These are phyloP conservation scores for Mucor sp. DNA, from an alignment of 371 early-diverging fungal genomes.

Conservation along the genomic window DNA sequence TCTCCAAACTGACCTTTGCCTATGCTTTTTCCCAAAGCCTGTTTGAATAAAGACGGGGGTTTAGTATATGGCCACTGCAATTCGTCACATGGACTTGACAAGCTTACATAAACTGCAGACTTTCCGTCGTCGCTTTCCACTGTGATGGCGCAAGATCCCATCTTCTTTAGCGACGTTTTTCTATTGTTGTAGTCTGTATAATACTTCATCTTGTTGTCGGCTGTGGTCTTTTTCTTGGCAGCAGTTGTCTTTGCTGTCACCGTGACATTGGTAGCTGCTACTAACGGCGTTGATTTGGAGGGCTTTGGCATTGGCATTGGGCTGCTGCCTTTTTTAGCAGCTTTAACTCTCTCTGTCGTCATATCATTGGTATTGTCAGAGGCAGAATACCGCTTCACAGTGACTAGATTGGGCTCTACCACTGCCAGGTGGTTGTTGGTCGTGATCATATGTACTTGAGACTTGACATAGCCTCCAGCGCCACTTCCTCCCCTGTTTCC, in stretches of 20 bases:
- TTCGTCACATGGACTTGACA: background rate
- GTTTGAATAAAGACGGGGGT: background rate
- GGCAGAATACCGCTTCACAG: background rate
- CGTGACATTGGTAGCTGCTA: background rate
- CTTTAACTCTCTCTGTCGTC: background rate
- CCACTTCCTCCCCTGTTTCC: background rate
- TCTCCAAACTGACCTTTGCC: constrained; percentile 92
- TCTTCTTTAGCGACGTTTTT: constrained; percentile 29
- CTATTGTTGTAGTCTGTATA: constrained; percentile 13
- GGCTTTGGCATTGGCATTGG: constrained; percentile 9
- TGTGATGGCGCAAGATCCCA: constrained; percentile 21
- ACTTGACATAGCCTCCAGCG: constrained; percentile 13
- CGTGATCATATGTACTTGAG: constrained; percentile 15
- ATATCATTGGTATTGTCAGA: background rate
- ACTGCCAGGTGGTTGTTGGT: background rate
- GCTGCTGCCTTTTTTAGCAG: background rate
- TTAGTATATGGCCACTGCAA: background rate
- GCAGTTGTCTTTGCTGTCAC: background rate
- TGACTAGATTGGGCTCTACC: background rate
- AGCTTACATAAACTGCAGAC: constrained; percentile 26
- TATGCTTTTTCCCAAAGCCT: constrained; percentile 88
- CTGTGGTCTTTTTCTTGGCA: background rate
- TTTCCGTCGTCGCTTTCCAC: constrained; percentile 20
- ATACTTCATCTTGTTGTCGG: constrained; percentile 3
- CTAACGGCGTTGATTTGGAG: constrained; percentile 18